Conservation (phyloP, 2,329 filamentous ascomycete genomes). For the Gnomoniopsis sp. region DNA sequence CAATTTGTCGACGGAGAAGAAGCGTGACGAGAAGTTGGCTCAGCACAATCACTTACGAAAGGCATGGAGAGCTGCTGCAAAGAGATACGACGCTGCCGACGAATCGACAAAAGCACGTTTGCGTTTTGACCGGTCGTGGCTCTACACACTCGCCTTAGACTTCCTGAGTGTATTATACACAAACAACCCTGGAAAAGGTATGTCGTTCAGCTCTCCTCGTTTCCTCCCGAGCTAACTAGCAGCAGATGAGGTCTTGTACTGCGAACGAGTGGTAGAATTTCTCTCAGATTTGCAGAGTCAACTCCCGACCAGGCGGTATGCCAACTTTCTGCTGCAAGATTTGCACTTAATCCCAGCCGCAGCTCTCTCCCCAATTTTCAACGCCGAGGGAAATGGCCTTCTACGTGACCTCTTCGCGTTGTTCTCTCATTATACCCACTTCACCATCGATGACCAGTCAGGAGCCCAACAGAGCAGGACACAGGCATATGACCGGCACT, state of each 20-base stretch:
- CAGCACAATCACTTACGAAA: conserved; percentile 75
- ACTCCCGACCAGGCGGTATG: conserved; percentile 87
- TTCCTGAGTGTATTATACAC: conserved; percentile 74
- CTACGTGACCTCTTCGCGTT: conserved; percentile 77
- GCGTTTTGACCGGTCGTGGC: conserved; percentile 89
- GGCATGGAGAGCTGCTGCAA: conserved; percentile 82
- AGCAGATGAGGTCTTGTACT: conserved; percentile 71
- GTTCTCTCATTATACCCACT: conserved; percentile 83
- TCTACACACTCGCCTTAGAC: conserved; percentile 80
- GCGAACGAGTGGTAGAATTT: conserved; percentile 90
- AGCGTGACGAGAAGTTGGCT: conserved; percentile 70
- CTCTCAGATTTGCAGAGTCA: conserved; percentile 89
- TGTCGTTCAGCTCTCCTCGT: conserved; percentile 19
- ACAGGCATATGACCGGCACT: conserved; percentile 78
- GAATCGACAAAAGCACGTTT: conserved; percentile 73
- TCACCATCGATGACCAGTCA: conserved; percentile 88
- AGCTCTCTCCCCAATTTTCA: conserved; percentile 73
- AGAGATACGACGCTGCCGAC: conserved; percentile 85
- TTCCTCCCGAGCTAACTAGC: conserved; percentile 22
- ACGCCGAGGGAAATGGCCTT: conserved; percentile 69
- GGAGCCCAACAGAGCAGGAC: conserved; percentile 70
- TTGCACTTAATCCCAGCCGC: conserved; percentile 78
- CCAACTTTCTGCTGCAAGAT: conserved; percentile 83
- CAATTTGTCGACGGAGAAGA: conserved; percentile 75
- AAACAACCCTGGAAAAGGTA: conserved; percentile 44